Evolutionary conservation across 179 eudicot species (phyloP).

Genomic region (Sideroxylon spinosum): DNA sequence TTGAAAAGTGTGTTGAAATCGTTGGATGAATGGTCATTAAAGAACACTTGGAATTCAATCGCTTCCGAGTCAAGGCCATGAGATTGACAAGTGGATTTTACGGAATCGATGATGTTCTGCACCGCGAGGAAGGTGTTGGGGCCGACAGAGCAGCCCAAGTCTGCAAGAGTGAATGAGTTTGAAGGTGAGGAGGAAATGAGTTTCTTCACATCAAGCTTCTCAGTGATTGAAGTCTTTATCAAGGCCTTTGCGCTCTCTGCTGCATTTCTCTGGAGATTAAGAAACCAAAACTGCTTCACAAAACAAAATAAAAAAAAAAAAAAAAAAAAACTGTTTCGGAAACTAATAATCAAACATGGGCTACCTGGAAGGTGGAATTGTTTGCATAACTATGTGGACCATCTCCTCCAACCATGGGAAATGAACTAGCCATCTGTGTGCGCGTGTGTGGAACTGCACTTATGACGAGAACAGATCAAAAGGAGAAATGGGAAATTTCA

Average conservation of each 20-base stretch:
- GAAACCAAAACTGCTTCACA: neutral
- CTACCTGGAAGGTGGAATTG: neutral
- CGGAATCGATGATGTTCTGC: constrained; percentile 19
- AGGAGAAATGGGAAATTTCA: too few relatives aligned
- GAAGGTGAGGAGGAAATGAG: neutral
- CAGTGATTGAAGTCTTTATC: constrained; percentile 1
- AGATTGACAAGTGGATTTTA: neutral
- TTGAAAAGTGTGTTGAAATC: constrained; percentile 53
- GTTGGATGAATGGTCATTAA: constrained; percentile 45
- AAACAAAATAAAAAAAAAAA: neutral
- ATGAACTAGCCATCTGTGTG: neutral
- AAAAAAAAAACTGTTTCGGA: neutral
- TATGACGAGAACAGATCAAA: too few relatives aligned
- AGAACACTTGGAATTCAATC: constrained; percentile 27
- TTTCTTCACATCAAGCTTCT: constrained; percentile 2
- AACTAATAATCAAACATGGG: neutral
- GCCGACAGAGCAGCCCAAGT: constrained; percentile 29
- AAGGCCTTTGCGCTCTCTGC: constrained; percentile 1
- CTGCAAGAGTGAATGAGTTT: constrained; percentile 20
- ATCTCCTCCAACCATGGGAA: constrained; percentile 10
- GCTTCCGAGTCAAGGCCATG: neutral
- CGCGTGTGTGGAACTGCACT: too few relatives aligned
- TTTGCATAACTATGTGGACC: neutral
- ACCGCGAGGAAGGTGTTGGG: constrained; percentile 27
- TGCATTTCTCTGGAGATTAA: constrained; percentile 7